phyloP scores from a whole-genome alignment of 2,329 filamentous ascomycete genomes.

The Xylariomycetidae sp. region DNA sequence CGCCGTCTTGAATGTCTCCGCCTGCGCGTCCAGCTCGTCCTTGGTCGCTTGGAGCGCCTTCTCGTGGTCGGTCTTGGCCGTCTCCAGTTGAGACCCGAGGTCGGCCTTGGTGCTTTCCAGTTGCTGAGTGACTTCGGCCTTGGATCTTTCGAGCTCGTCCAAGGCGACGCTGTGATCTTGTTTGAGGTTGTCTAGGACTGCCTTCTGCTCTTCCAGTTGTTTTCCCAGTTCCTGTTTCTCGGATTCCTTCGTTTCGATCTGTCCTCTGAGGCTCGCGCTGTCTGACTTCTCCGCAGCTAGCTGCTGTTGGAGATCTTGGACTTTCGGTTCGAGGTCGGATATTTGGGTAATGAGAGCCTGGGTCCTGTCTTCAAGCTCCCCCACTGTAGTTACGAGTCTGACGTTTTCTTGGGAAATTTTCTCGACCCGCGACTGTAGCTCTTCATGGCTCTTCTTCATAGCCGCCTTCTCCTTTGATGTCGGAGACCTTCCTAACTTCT shows the following conservation, averaged over 20 bases:
- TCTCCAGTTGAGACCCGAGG: conserved; percentile 12
- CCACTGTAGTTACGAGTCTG: conserved; percentile 20
- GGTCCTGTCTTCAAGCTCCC: conserved; percentile 19
- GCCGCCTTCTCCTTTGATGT: conserved; percentile 11
- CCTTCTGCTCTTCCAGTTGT: conserved; percentile 11
- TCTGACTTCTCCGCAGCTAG: conserved; percentile 10
- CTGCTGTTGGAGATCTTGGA: conserved; percentile 9
- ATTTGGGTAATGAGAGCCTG: conserved; percentile 21
- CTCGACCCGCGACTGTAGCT: conserved; percentile 22
- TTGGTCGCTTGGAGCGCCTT: conserved; percentile 6
- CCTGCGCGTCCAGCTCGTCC: conserved; percentile 14
- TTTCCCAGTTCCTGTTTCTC: conserved; percentile 11
- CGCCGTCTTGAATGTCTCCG: conserved; percentile 13
- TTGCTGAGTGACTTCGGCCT: conserved; percentile 12
- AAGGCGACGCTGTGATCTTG: conserved; percentile 12
- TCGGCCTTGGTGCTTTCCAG: conserved; percentile 11
- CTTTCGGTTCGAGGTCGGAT: conserved; percentile 15
- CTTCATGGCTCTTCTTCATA: conserved; percentile 22
- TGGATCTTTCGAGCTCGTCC: conserved; percentile 7
- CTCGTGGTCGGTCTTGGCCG: conserved; percentile 17
- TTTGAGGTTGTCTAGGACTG: conserved; percentile 12
- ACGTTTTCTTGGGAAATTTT: conserved; percentile 20
- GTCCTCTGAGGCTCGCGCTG: conserved; percentile 1
- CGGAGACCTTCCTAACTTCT: too few relatives aligned
- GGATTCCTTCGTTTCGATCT: conserved; percentile 4